Percentiles rank a stretch among this genome's conserved stretches.
Conservation (phyloP, 2,329 filamentous ascomycete species). For the Sporothrix curviconia region DNA sequence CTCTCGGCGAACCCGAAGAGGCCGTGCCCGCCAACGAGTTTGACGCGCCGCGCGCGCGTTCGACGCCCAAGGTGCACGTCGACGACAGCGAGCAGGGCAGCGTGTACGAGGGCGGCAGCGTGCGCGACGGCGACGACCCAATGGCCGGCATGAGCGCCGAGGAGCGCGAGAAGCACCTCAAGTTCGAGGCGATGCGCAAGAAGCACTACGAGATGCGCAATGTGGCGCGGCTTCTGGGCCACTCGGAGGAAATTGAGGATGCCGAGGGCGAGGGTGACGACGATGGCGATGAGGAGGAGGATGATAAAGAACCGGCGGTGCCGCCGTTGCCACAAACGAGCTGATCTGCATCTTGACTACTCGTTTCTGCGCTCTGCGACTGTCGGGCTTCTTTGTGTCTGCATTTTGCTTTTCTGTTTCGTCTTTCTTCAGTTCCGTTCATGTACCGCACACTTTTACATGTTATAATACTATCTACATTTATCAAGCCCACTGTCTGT, state of each 20-base stretch:
- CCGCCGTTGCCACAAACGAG: slow-evolving; percentile 10
- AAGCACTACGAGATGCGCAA: slow-evolving; percentile 99
- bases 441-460: too few relatives aligned
- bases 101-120: slow-evolving; percentile 43
- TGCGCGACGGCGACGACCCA: slow-evolving; percentile 50
- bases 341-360: too few relatives aligned
- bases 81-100: slow-evolving; percentile 38
- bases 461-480: background rate
- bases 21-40: slow-evolving; percentile 46
- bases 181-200: slow-evolving; percentile 88
- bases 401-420: too few relatives aligned
- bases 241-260: slow-evolving; percentile 61
- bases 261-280: slow-evolving; percentile 50
- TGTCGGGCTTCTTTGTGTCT: too few relatives aligned
- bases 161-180: slow-evolving; percentile 81
- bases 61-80: slow-evolving; percentile 76
- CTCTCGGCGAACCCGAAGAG: slow-evolving; percentile 87
- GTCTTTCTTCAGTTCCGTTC: too few relatives aligned
- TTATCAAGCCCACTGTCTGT: background rate
- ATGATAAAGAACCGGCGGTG: slow-evolving; percentile 1
- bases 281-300: slow-evolving; percentile 29
- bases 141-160: slow-evolving; percentile 54
- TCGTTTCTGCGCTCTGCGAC: too few relatives aligned
- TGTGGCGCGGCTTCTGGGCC: slow-evolving; percentile 79
- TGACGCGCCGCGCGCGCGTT: slow-evolving; percentile 27